These are phyloP conservation scores for Sclerotiophoma versabilis DNA, from an alignment of 2,329 filamentous ascomycete genomes.

Conservation along the genomic window DNA sequence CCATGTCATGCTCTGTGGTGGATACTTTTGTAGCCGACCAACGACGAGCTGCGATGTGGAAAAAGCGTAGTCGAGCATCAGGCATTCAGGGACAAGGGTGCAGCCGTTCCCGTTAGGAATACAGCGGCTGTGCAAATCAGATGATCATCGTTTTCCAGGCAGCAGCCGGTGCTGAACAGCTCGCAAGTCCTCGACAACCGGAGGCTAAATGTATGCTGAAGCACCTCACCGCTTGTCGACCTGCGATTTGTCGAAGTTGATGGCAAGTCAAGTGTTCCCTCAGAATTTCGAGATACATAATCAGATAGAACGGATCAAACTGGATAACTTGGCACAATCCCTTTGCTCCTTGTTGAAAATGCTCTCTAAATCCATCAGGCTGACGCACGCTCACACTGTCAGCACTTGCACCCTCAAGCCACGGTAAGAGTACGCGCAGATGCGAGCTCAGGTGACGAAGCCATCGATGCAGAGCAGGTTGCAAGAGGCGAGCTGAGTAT, in stretches of 20 bases:
- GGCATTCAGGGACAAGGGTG: background rate
- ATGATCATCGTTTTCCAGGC: background rate
- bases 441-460: background rate
- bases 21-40: background rate
- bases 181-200: background rate
- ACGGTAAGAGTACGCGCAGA: background rate
- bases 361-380: too few relatives aligned
- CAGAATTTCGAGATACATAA: too few relatives aligned
- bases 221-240: background rate
- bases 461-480: background rate
- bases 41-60: background rate
- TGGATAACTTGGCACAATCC: too few relatives aligned
- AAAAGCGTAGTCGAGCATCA: background rate
- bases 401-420: constrained; percentile 3
- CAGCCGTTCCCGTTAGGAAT: background rate
- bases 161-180: background rate
- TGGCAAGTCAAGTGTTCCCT: too few relatives aligned
- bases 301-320: too few relatives aligned
- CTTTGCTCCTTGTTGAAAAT: too few relatives aligned
- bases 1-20: background rate
- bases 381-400: background rate
- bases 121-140: background rate
- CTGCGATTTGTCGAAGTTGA: too few relatives aligned
- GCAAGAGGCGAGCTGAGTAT: background rate
- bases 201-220: background rate